These are phyloP conservation scores for Eremothecium cymbalariae DNA, from an alignment of 1,139 yeast species.

Conservation along the genomic window DNA sequence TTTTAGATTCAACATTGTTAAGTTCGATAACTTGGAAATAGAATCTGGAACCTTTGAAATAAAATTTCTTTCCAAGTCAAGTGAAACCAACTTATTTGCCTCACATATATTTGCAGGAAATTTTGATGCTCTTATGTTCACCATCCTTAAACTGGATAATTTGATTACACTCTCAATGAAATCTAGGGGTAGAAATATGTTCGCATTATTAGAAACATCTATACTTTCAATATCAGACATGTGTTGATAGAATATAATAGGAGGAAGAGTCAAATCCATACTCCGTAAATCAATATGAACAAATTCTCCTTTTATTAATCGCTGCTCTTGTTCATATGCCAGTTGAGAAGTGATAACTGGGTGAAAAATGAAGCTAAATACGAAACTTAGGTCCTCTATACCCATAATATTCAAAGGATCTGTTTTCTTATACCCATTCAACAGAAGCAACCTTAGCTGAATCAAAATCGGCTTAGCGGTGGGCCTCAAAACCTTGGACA, in stretches of 20 bases:
- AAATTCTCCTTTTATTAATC: constrained; percentile 52
- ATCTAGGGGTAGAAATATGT: constrained; percentile 74
- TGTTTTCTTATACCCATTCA: constrained; percentile 71
- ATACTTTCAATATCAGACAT: constrained; percentile 75
- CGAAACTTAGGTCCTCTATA: constrained; percentile 76
- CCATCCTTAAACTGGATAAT: constrained; percentile 57
- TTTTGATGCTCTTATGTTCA: constrained; percentile 62
- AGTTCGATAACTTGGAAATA: constrained; percentile 44
- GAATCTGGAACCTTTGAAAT: constrained; percentile 54
- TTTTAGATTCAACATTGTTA: constrained; percentile 53
- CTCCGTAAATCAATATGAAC: constrained; percentile 69
- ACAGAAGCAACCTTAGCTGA: constrained; percentile 62
- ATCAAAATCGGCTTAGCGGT: constrained; percentile 72
- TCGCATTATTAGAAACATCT: constrained; percentile 82
- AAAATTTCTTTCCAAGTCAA: constrained; percentile 75
- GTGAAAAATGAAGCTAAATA: constrained; percentile 78
- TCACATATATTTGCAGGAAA: constrained; percentile 70
- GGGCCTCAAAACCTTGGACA: constrained; percentile 63
- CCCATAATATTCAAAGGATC: constrained; percentile 77
- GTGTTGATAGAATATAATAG: constrained; percentile 72
- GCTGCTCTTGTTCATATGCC: constrained; percentile 57
- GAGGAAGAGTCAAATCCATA: constrained; percentile 74
- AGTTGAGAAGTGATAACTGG: constrained; percentile 62
- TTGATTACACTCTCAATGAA: constrained; percentile 78
- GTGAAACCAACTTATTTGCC: constrained; percentile 56